Evolutionary conservation across 768 basidiomycete genomes (phyloP).

Genomic region (Gyrodon lividus): DNA sequence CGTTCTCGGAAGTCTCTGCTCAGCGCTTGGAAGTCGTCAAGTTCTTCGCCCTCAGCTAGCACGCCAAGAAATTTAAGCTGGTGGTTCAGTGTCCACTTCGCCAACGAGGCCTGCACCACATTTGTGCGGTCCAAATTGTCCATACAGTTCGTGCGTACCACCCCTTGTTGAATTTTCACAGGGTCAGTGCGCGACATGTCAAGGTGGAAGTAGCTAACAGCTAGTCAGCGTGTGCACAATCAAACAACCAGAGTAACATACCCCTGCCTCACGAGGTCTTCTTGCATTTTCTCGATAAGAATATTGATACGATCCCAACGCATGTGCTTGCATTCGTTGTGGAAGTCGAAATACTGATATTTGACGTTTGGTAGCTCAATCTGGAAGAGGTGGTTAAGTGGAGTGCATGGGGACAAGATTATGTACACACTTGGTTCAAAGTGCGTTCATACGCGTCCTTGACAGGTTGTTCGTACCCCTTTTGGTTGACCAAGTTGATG

Average conservation of each 20-base stretch:
- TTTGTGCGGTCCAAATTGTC: slow-evolving; percentile 96
- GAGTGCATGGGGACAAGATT: not conserved
- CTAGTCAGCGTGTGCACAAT: slow-evolving; percentile 6
- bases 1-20: slow-evolving; percentile 85
- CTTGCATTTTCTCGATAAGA: slow-evolving; percentile 72
- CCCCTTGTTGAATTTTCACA: slow-evolving; percentile 65
- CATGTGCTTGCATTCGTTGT: slow-evolving; percentile 91
- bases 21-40: slow-evolving; percentile 82
- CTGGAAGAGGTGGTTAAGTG: slow-evolving; percentile 33
- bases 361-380: slow-evolving; percentile 63
- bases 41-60: slow-evolving; percentile 60
- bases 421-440: slow-evolving; percentile 53
- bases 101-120: slow-evolving; percentile 90
- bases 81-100: slow-evolving; percentile 76
- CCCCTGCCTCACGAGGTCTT: slow-evolving; percentile 71
- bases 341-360: slow-evolving; percentile 98
- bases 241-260: slow-evolving; percentile 23
- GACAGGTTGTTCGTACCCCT: slow-evolving; percentile 88
- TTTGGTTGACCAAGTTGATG: slow-evolving; percentile 92
- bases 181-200: slow-evolving; percentile 47
- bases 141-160: slow-evolving; percentile 96
- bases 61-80: slow-evolving; percentile 78
- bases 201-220: slow-evolving; percentile 72
- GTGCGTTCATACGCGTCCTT: slow-evolving; percentile 93
- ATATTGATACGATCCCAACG: slow-evolving; percentile 90